Evolutionary conservation across 176 grass and related monocot species (phyloP).

Genomic region (Musa beccarii): DNA sequence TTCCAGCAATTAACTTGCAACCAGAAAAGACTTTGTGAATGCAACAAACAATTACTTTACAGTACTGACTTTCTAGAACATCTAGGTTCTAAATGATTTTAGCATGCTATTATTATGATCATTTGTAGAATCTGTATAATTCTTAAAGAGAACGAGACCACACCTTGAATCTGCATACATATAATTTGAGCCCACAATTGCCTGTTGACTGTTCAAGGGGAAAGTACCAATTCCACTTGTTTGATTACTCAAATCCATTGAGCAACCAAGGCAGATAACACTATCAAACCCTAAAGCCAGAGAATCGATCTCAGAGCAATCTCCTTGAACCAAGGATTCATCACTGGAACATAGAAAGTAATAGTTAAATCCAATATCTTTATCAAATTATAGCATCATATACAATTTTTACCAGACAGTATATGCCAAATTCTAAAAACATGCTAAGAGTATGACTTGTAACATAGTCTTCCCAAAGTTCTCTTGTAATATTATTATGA

Average conservation of each 20-base stretch:
- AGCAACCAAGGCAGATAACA: constrained; percentile 34
- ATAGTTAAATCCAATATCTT: too few relatives aligned
- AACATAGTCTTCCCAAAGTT: too few relatives aligned
- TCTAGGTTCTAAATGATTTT: too few relatives aligned
- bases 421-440: too few relatives aligned
- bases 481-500: too few relatives aligned
- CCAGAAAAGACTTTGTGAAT: too few relatives aligned
- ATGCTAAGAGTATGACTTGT: too few relatives aligned
- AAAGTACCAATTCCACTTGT: constrained; percentile 37
- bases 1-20: too few relatives aligned
- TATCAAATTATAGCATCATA: background rate
- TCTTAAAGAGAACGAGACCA: background rate
- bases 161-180: constrained; percentile 55
- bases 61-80: too few relatives aligned
- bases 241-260: constrained; percentile 28
- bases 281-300: constrained; percentile 43
- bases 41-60: too few relatives aligned
- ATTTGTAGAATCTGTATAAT: too few relatives aligned
- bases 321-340: constrained; percentile 75
- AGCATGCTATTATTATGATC: too few relatives aligned
- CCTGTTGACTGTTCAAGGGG: constrained; percentile 35
- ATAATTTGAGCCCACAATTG: constrained; percentile 32
- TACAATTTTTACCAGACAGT: background rate
- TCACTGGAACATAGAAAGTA: constrained; percentile 39
- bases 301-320: constrained; percentile 27